A percentile compares a stretch with the other conserved stretches of the same genome.
These are phyloP conservation scores for Leucocoprinus leucothites DNA, from an alignment of 768 basidiomycete genomes.

Conservation along the genomic window DNA sequence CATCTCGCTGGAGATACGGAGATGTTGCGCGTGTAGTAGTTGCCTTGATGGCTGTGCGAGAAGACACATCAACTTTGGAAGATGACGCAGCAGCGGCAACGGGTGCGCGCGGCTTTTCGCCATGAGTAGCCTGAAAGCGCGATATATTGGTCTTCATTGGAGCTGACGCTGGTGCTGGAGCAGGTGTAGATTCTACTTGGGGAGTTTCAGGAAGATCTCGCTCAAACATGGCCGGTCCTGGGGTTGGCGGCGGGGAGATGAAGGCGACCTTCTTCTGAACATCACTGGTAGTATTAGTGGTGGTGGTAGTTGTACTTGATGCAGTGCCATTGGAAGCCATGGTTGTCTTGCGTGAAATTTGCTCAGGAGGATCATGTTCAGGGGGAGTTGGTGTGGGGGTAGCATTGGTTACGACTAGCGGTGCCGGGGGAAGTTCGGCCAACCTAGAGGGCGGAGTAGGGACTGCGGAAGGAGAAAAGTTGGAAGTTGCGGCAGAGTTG, in stretches of 20 bases:
- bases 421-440: slow-evolving; percentile 21
- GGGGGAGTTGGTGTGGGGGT: slow-evolving; percentile 13
- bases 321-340: slow-evolving; percentile 12
- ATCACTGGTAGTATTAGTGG: slow-evolving; percentile 35
- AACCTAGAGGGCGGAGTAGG: no score
- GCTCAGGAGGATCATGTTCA: slow-evolving; percentile 26
- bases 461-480: no score
- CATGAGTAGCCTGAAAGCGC: slow-evolving; percentile 73
- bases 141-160: slow-evolving; percentile 67
- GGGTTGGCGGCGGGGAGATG: slow-evolving; percentile 76
- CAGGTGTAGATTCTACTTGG: slow-evolving; percentile 24
- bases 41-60: slow-evolving; percentile 33
- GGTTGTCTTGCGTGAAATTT: slow-evolving; percentile 34
- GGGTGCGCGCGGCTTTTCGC: slow-evolving; percentile 60
- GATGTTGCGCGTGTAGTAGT: slow-evolving; percentile 63
- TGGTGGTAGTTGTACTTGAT: slow-evolving; percentile 21
- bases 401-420: not conserved
- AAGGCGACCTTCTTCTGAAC: slow-evolving; percentile 86
- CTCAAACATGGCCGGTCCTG: slow-evolving; percentile 58
- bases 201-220: slow-evolving; percentile 47
- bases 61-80: slow-evolving; percentile 61
- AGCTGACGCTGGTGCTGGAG: slow-evolving; percentile 23
- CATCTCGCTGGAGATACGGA: slow-evolving; percentile 58
- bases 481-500: slow-evolving; percentile 24
- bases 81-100: slow-evolving; percentile 60